Percentiles rank a stretch among this genome's conserved stretches.
phyloP scores from a whole-genome alignment of 2,329 filamentous ascomycete genomes.

The Colletotrichum australisinense region DNA sequence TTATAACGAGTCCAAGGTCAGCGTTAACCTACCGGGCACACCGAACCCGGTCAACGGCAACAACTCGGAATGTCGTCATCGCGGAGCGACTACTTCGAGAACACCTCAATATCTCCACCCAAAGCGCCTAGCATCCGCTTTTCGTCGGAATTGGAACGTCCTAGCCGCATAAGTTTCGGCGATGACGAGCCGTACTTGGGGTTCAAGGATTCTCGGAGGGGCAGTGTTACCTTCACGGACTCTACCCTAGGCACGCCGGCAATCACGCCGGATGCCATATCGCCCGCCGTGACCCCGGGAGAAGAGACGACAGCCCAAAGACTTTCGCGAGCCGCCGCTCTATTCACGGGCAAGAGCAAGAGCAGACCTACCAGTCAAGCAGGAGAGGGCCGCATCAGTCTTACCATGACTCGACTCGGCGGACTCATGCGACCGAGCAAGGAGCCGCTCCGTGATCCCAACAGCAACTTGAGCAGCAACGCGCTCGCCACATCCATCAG shows the following conservation, averaged over 20 bases:
- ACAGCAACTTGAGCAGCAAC: slow-evolving; percentile 26
- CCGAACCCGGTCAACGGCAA: slow-evolving; percentile 44
- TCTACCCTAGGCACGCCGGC: slow-evolving; percentile 52
- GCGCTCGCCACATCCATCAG: slow-evolving; percentile 30
- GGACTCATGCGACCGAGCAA: slow-evolving; percentile 63
- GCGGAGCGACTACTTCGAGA: slow-evolving; percentile 60
- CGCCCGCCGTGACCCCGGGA: slow-evolving; percentile 53
- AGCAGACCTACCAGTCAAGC: slow-evolving; percentile 70
- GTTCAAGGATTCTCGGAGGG: slow-evolving; percentile 57
- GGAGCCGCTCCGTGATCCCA: slow-evolving; percentile 54
- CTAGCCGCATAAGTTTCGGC: slow-evolving; percentile 59
- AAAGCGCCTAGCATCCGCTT: slow-evolving; percentile 64
- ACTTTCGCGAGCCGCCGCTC: slow-evolving; percentile 67
- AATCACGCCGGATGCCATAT: slow-evolving; percentile 48
- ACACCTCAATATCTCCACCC: slow-evolving; percentile 44
- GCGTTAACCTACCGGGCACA: slow-evolving; percentile 47
- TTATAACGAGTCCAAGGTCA: slow-evolving; percentile 64
- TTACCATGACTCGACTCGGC: slow-evolving; percentile 67
- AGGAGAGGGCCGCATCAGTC: slow-evolving; percentile 68
- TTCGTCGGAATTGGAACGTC: slow-evolving; percentile 65
- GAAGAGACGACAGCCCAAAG: slow-evolving; percentile 67
- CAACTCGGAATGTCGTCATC: slow-evolving; percentile 42
- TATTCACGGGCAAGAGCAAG: slow-evolving; percentile 60
- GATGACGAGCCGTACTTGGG: slow-evolving; percentile 48
- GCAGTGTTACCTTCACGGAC: slow-evolving; percentile 63